Base-by-base conservation (phyloP, 2,329 filamentous ascomycete genomes). In the Fusarium agapanthi region DNA sequence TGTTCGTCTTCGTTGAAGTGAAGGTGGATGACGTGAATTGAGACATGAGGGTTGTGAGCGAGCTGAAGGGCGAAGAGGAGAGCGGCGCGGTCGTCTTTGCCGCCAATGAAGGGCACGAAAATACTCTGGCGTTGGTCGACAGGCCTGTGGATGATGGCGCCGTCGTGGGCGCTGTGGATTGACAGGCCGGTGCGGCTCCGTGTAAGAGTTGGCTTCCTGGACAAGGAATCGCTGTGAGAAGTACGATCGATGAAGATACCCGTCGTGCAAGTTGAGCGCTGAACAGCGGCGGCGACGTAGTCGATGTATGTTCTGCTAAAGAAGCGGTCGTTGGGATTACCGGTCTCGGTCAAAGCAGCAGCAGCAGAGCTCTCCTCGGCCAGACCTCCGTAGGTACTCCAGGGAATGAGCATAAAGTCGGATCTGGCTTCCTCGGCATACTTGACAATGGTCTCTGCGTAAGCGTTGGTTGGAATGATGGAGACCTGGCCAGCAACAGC, bases 31-130 rank as follows among this genome's bases (percentile, higher is more conserved):
- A 98, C 88, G 0, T 93, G 95, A 1, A 91, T 93, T 0, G 93
- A 95, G 32, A 97, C 90, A 47, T 93, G 89, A 8, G 89, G 87
- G 76, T 95, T 96, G 79, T 92, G 90, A 2, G 92, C 93, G 2
- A 99, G 87, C 78, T 98, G 95, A 7, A 98, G 86, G 7, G 95
- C 92, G 30, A 98, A 89, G 3, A 91, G 87, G 2, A 98, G 86
- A 1, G 95, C 95, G 9, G 92, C 89, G 13, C 90, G 88, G 77
- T 98, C 95, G 78, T 99, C 96, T 3, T 86, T 84, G 14, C 93
- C 93, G 24, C 95, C 95, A 66, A 97, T 91, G 82, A 94, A 98
- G 1, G 95, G 92, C 60, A 97, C 86, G 79, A 97, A 95, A 73
- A 98, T 88, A 79, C 95, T 94, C 79, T 97, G 94, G 40, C 89